Percentiles rank a stretch among this genome's conserved stretches.
Evolutionary conservation across 371 early-diverging fungal genomes (phyloP).

Genomic region (Mortierella sp.): DNA sequence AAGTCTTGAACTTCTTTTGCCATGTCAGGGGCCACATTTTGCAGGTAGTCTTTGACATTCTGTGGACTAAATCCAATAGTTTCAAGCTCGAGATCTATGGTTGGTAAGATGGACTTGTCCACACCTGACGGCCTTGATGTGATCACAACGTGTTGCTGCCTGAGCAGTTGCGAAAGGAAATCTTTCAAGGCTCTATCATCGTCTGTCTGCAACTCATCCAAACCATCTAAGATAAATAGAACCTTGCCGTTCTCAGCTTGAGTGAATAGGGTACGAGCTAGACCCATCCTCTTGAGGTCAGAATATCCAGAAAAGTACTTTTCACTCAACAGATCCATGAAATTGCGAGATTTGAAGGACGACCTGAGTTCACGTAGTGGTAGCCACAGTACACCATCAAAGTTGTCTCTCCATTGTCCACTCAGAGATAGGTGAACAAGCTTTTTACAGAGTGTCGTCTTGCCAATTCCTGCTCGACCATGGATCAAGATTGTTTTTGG

Average conservation of each 20-base stretch:
- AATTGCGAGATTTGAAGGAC: constrained; percentile 4
- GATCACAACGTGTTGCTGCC: constrained; percentile 16
- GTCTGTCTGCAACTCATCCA: constrained; percentile 18
- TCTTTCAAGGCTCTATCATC: background rate
- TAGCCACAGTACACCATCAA: constrained; percentile 29
- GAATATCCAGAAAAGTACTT: background rate
- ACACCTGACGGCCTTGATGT: constrained; percentile 33
- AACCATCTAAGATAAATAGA: constrained; percentile 32
- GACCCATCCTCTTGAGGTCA: background rate
- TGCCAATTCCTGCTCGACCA: constrained; percentile 1
- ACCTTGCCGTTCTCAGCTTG: constrained; percentile 9
- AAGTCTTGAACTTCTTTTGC: constrained; percentile 19
- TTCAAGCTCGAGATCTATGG: constrained; percentile 28
- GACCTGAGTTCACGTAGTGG: constrained; percentile 20
- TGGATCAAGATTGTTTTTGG: constrained; percentile 26
- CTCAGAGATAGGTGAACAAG: constrained; percentile 14
- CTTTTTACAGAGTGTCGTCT: constrained; percentile 32
- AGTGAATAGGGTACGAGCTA: constrained; percentile 1
- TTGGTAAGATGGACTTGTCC: constrained; percentile 10
- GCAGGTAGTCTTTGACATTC: constrained; percentile 18
- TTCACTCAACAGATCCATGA: constrained; percentile 16
- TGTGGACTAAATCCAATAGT: constrained; percentile 30
- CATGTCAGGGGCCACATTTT: constrained; percentile 3
- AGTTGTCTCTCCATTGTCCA: constrained; percentile 19
- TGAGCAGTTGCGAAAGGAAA: constrained; percentile 6